Percentiles rank a stretch among this genome's conserved stretches.
These are phyloP conservation scores for Drosera spatulata DNA, from an alignment of 179 eudicot species.

Conservation along the genomic window DNA sequence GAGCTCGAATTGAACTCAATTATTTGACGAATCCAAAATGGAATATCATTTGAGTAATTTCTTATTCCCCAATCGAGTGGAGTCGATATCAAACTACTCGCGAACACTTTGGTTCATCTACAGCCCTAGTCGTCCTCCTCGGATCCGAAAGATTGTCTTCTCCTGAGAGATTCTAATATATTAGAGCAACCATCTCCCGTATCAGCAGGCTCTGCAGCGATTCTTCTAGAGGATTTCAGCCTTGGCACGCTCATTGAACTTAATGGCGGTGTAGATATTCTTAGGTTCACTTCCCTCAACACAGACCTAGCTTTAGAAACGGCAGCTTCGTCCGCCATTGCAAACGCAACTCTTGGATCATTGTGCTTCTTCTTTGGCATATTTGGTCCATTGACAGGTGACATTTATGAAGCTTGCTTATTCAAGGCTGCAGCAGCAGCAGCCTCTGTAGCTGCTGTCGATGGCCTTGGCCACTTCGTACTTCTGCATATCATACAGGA, in stretches of 20 bases:
- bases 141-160: constrained; percentile 66
- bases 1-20: too few relatives aligned
- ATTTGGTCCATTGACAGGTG: constrained; percentile 24
- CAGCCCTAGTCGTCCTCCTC: constrained; percentile 52
- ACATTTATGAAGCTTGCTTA: constrained; percentile 18
- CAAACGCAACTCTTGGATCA: constrained; percentile 49
- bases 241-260: constrained; percentile 65
- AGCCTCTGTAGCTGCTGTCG: constrained; percentile 23
- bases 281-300: constrained; percentile 62
- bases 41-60: too few relatives aligned
- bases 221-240: constrained; percentile 35
- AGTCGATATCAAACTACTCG: too few relatives aligned
- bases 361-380: constrained; percentile 20
- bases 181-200: constrained; percentile 23
- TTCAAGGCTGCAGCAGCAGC: constrained; percentile 42
- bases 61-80: too few relatives aligned
- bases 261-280: constrained; percentile 49
- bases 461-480: constrained; percentile 50
- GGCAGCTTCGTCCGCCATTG: constrained; percentile 64
- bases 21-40: too few relatives aligned
- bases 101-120: too few relatives aligned
- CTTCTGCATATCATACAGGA: constrained; percentile 77
- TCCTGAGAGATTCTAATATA: constrained; percentile 66
- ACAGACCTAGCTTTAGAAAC: constrained; percentile 57
- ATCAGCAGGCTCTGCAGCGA: constrained; percentile 1